These are phyloP conservation scores for Vanrija sp. DNA, from an alignment of 1,284 basidiomycete genomes.

Conservation along the genomic window DNA sequence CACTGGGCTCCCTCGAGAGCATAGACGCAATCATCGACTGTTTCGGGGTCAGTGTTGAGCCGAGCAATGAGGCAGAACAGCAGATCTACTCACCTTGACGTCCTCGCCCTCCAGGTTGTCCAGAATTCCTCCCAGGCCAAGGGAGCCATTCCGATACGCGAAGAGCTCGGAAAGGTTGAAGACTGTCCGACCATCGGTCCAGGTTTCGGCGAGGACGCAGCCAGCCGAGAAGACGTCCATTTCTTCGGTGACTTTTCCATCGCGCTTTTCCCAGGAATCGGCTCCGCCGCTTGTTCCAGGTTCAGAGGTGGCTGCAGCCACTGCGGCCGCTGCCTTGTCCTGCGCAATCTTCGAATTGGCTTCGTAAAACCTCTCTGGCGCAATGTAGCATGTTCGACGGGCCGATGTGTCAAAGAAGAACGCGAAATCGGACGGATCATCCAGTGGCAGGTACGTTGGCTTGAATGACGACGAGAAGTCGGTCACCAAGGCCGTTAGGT, in stretches of 20 bases:
- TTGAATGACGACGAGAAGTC: conserved; percentile 95
- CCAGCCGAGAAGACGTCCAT: conserved; percentile 98
- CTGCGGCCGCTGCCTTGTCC: conserved; percentile 57
- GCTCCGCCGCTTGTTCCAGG: conserved; percentile 7
- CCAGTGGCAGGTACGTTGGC: conserved; percentile 88
- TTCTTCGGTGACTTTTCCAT: conserved; percentile 81
- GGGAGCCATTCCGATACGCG: conserved; percentile 85
- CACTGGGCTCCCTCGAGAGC: conserved; percentile 73
- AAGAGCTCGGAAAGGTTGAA: conserved; percentile 95
- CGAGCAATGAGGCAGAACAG: no score
- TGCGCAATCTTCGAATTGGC: conserved; percentile 64
- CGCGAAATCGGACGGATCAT: conserved; percentile 96
- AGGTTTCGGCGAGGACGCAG: conserved; percentile 94
- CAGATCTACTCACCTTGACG: conserved; percentile 62
- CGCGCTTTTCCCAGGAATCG: conserved; percentile 53
- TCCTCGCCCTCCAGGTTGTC: conserved; percentile 72
- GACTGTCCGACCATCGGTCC: conserved; percentile 87
- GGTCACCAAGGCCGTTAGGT: conserved; percentile 91
- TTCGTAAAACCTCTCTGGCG: conserved; percentile 92
- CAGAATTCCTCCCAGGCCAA: conserved; percentile 70
- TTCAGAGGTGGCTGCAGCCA: conserved; percentile 49
- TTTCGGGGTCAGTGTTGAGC: conserved; percentile 12
- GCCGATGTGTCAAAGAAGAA: conserved; percentile 97
- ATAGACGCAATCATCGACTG: conserved; percentile 84
- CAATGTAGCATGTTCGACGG: conserved; percentile 88